Evolutionary conservation across 164 flowering plant species (phyloP).

Genomic region (Umbellularia californica): DNA sequence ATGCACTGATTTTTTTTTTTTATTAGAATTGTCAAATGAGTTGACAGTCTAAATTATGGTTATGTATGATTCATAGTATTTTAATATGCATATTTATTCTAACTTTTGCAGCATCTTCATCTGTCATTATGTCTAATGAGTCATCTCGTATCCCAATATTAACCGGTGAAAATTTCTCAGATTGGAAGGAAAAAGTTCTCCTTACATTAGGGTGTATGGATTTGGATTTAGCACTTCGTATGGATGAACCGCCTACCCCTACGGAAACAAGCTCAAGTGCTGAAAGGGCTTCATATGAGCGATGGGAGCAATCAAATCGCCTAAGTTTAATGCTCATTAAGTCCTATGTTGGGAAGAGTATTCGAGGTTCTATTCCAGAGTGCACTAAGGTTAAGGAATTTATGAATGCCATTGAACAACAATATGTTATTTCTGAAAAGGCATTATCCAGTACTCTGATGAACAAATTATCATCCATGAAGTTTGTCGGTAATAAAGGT

Average conservation of each 20-base stretch:
- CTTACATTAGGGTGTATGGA: constrained; percentile 6
- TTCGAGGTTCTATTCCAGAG: not conserved
- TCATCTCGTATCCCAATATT: not conserved
- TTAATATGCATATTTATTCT: not conserved
- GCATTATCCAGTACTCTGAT: not conserved
- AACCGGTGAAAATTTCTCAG: not conserved
- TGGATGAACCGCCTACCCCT: constrained; percentile 1
- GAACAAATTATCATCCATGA: not conserved
- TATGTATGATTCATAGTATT: not conserved
- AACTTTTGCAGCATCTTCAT: not conserved
- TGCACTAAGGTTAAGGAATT: not conserved
- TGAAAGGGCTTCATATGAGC: not conserved
- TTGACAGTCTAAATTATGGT: no score
- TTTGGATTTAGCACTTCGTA: not conserved
- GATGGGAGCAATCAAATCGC: constrained; percentile 2
- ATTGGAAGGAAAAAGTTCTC: not conserved
- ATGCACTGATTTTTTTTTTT: no score
- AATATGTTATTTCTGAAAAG: not conserved
- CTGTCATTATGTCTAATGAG: not conserved
- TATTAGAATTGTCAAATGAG: no score
- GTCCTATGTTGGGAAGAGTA: not conserved
- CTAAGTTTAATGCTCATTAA: not conserved
- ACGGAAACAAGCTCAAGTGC: not conserved
- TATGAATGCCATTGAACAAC: not conserved
- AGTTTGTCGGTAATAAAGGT: not conserved